phyloP scores from a whole-genome alignment of 106 monocot species.

The Agapanthus africanus region DNA sequence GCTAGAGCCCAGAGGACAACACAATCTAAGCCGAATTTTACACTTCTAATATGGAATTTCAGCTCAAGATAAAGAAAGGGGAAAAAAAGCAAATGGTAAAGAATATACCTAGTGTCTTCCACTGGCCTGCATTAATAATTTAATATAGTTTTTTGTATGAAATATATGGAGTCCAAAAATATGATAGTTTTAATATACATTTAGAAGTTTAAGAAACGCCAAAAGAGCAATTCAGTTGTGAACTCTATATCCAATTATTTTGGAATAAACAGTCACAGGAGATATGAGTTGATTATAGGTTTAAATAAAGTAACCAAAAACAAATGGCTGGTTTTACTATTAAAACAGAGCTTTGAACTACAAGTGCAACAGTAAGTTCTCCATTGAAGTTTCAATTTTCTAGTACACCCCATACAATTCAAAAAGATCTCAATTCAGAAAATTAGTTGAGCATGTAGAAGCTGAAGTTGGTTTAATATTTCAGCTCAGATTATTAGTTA shows the following conservation, averaged over 20 bases:
- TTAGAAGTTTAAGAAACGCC: not conserved
- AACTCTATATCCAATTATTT: not conserved
- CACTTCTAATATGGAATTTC: not conserved
- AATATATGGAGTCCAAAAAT: no score
- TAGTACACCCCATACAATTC: not conserved
- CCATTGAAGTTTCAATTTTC: not conserved
- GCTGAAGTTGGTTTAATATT: not conserved
- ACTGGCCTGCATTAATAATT: not conserved
- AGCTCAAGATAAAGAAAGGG: not conserved
- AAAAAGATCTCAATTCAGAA: not conserved
- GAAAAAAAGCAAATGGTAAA: not conserved
- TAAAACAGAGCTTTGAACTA: not conserved
- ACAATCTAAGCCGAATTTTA: not conserved
- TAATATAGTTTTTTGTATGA: no score
- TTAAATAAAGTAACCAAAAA: not conserved
- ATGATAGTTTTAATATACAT: no score
- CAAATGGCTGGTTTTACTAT: not conserved
- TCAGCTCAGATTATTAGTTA: not conserved
- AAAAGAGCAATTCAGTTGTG: not conserved
- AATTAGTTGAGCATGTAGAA: not conserved
- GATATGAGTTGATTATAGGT: not conserved
- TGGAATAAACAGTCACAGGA: not conserved
- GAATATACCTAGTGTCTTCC: not conserved
- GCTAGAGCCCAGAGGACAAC: no score
- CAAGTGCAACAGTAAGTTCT: not conserved